phyloP scores from a whole-genome alignment of 163 green algal species.

The Scenedesmus sp. region DNA sequence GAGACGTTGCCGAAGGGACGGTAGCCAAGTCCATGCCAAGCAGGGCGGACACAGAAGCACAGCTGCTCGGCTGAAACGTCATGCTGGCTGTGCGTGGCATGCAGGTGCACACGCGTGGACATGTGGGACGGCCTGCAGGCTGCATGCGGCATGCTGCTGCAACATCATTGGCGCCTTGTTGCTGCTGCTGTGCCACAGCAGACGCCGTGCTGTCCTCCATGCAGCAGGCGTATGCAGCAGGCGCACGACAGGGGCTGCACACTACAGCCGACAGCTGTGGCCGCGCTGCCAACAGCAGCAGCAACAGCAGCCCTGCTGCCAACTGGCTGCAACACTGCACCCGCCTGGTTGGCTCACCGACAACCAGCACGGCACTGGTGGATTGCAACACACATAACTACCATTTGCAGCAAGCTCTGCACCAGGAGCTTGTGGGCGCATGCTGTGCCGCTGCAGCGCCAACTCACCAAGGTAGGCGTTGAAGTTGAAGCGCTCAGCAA shows the following conservation, averaged over 20 bases:
- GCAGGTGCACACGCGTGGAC: background rate
- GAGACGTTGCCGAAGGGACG: background rate
- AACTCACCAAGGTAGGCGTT: slow-evolving; percentile 73
- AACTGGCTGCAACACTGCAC: background rate
- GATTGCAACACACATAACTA: too few relatives aligned
- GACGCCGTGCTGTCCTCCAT: slow-evolving; percentile 19
- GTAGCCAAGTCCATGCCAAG: background rate
- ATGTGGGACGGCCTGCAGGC: background rate
- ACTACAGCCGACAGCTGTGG: too few relatives aligned
- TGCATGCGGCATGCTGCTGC: background rate
- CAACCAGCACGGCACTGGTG: too few relatives aligned
- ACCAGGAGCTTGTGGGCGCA: background rate
- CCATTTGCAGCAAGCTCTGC: background rate
- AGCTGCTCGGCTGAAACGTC: too few relatives aligned
- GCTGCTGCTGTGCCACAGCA: background rate
- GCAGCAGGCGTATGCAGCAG: too few relatives aligned
- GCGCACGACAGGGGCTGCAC: too few relatives aligned
- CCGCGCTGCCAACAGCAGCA: slow-evolving; percentile 12
- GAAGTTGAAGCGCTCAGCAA: slow-evolving; percentile 88
- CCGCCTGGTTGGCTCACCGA: too few relatives aligned
- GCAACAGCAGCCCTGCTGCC: background rate
- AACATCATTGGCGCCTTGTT: background rate
- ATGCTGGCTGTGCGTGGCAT: background rate
- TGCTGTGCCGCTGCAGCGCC: background rate
- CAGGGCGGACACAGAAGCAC: background rate